Evolutionary conservation across 2,329 filamentous ascomycete species (phyloP).

Genomic region (Fusarium buxicola): DNA sequence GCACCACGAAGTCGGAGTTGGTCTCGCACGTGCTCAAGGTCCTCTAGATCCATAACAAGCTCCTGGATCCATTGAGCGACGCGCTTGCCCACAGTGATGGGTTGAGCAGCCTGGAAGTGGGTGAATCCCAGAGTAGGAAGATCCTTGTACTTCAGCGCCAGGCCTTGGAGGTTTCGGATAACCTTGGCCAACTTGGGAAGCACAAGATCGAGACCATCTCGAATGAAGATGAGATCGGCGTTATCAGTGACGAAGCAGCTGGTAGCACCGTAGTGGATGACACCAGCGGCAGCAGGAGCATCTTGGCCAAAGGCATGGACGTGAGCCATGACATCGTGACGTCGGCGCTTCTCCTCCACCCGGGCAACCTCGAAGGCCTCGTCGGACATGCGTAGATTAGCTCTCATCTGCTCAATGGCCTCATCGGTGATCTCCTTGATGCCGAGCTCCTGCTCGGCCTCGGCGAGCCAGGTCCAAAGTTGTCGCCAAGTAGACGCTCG

Average conservation of each 20-base stretch:
- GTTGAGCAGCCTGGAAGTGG: constrained; percentile 30
- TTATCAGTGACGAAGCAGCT: constrained; percentile 34
- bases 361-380: constrained; percentile 13
- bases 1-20: constrained; percentile 24
- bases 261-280: constrained; percentile 28
- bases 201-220: constrained; percentile 24
- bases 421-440: constrained; percentile 10
- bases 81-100: constrained; percentile 34
- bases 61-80: constrained; percentile 33
- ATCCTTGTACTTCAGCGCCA: constrained; percentile 30
- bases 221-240: constrained; percentile 32
- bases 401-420: constrained; percentile 17
- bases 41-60: constrained; percentile 29
- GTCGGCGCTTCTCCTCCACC: constrained; percentile 14
- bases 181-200: constrained; percentile 34
- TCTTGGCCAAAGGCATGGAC: constrained; percentile 27
- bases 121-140: constrained; percentile 27
- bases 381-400: constrained; percentile 3
- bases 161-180: constrained; percentile 22
- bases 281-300: constrained; percentile 28
- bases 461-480: constrained; percentile 19
- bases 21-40: constrained; percentile 26
- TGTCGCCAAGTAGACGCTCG: constrained; percentile 18
- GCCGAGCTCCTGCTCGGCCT: constrained; percentile 18
- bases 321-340: constrained; percentile 25